phyloP scores from a whole-genome alignment of 176 grass and related monocot genomes.

The Aegilops tauschii region DNA sequence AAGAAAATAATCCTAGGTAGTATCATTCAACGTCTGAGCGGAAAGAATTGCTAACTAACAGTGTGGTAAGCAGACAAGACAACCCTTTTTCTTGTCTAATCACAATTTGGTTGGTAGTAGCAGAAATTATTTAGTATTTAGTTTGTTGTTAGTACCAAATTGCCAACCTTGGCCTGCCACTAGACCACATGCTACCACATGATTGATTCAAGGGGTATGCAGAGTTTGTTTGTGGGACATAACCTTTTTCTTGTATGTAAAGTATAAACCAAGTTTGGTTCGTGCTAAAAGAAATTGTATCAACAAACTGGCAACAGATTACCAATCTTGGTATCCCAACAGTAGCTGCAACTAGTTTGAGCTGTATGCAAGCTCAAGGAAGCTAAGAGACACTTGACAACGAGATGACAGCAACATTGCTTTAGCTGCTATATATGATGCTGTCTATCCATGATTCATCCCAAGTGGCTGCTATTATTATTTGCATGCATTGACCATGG shows the following conservation, averaged over 20 bases:
- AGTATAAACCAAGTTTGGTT: neutral
- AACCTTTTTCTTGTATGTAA: too few relatives aligned
- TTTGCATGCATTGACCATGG: neutral
- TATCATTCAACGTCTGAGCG: neutral
- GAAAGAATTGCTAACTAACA: neutral
- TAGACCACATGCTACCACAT: constrained; percentile 25
- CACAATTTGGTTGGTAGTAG: neutral
- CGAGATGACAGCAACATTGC: neutral
- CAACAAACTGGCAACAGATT: neutral
- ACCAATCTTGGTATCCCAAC: neutral
- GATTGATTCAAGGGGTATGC: neutral
- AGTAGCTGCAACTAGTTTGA: neutral
- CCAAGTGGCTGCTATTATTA: neutral
- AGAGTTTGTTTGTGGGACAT: neutral
- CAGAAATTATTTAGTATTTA: neutral
- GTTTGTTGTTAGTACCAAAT: neutral
- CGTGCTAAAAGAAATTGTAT: neutral
- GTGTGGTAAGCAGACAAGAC: neutral
- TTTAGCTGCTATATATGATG: neutral
- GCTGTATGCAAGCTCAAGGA: neutral
- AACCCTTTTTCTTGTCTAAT: neutral
- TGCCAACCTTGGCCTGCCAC: neutral
- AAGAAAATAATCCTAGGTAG: neutral
- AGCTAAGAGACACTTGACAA: neutral
- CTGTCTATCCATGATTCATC: neutral